A percentile compares a stretch with the other conserved stretches of the same genome.
These are phyloP conservation scores for Neurospora terricola DNA, from an alignment of 495 filamentous ascomycete genomes.

Conservation along the genomic window DNA sequence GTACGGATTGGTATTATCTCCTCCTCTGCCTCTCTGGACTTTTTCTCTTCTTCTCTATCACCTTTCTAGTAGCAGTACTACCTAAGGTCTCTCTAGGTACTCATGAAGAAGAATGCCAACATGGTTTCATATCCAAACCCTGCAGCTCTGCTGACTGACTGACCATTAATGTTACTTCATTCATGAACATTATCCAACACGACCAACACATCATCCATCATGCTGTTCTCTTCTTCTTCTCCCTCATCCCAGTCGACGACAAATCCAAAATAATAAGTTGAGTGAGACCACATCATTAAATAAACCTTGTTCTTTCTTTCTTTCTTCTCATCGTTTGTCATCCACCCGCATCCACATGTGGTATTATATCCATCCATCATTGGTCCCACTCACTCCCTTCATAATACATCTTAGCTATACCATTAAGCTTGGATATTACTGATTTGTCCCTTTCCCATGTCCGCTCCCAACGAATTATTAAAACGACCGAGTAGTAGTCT, in stretches of 20 bases:
- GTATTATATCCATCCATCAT: not conserved
- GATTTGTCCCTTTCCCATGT: not conserved
- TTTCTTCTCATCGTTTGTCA: not conserved
- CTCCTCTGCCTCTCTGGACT: not conserved
- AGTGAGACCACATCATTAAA: not conserved
- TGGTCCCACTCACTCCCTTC: not conserved
- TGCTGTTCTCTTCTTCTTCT: too few species aligned
- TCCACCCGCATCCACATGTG: not conserved
- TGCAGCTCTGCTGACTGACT: not conserved
- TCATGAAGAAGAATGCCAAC: not conserved
- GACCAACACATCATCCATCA: too few species aligned
- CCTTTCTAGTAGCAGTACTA: too few species aligned
- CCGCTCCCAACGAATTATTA: not conserved
- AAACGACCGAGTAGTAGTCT: not conserved
- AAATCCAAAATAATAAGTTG: not conserved
- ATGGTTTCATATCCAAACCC: not conserved
- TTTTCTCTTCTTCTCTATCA: not conserved
- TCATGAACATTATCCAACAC: not conserved
- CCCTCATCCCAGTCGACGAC: not conserved
- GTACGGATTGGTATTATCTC: not conserved
- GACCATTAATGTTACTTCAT: not conserved
- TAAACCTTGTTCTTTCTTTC: not conserved
- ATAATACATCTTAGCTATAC: not conserved
- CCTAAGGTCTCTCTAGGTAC: not conserved
- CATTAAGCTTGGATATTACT: not conserved